Base-by-base conservation (phyloP, 176 grass and related monocot species). In the Typha latifolia region DNA sequence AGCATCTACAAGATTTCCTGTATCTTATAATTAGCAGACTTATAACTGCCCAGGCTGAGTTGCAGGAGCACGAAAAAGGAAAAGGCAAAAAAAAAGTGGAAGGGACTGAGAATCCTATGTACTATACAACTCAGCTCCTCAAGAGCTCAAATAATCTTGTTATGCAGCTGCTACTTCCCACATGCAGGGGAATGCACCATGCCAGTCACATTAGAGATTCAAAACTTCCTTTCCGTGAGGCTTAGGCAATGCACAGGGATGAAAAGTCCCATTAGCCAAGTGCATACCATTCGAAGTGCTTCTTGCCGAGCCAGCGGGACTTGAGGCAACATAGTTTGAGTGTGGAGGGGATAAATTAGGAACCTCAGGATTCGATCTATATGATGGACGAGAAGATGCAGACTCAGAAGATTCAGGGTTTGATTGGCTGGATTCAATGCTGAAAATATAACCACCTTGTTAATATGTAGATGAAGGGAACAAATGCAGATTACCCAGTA, bases 191-290 rank as follows among this genome's bases (percentile, higher is more conserved):
- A 75, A 66, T 62, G 34, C 68, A 47, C 12, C 69, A 65, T 15
- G 48, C 14, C 1, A 12, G 49, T 62, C 29, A 32, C 29, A 78
- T 69, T 32, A 43, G 21, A 29, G 15, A 55, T 32, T 76, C 67
- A 77, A 16, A 76, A 72, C 74, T 70, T 73, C 81, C 64, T 91
- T 91, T 13, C 78, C 64, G 5, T 73, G 62, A 52, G 80, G 71
- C 70, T 72, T 87, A 74, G 74, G 84, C 16, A 86, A 47, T 57
- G 59, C 64, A 76, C 78, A 76, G 24, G 48, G 74, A 4, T 78
- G 74, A 63, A 79, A 23, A 27, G 69, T 84, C 47, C 56, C 80
- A 12, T 16, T 59, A 4, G 70, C 59, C 48, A 74, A 84, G 59
- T 75, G 71, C 27, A 50, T 74, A 71, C 51, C 53, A 67, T 80